Evolutionary conservation across 306 rosid species (phyloP), one percentile per base, ranked within the genome.

Genomic region (Betula pendula): DNA sequence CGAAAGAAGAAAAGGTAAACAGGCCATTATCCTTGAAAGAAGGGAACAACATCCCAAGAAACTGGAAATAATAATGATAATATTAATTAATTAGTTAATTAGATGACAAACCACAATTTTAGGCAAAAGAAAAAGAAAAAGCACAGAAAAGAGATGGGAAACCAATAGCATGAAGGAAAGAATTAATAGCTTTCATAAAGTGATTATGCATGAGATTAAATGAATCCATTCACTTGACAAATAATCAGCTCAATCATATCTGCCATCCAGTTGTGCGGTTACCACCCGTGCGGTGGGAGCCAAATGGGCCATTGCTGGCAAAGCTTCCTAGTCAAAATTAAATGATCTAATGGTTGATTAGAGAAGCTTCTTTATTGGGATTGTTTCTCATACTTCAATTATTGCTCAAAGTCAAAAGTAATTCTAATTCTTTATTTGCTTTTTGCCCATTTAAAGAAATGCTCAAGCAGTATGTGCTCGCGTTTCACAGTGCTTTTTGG

Each of bases 1-100:
- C 94, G 92, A 90, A 90, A 90, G 90, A 81, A 70, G 88, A 77
- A 84, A 82, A 77, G 82, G 78, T 50, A 69, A 35, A 20, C 22
- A 68, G 78, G 77, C 24, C 86, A 76, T 70, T 81, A 76, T 49
- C 86, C 89, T 86, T 58, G 89, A 79, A 84, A 67, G 83, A 81
- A 86, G 84, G 22, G 83, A 84, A 81, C 80, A 75, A 82, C 80
- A 76, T 73, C 80, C 81, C 82, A 75, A 70, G 8, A n/a, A 35
- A 20, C 8, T 11, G 65, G 55, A 66, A 12, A 51, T 31, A 0
- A 8, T 15, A 5, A 1, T 47, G 33, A n/a, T 31, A 22, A 25
- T 44, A 55, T 9, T 74, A 40, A n/a, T n/a, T n/a, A n/a, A n/a
- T n/a, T n/a, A n/a, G 1, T 27, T 35, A 35, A 5, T 67, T 67